Evolutionary conservation across 148 eudicot genomes (phyloP).

Genomic region (Amaranthus cruentus): DNA sequence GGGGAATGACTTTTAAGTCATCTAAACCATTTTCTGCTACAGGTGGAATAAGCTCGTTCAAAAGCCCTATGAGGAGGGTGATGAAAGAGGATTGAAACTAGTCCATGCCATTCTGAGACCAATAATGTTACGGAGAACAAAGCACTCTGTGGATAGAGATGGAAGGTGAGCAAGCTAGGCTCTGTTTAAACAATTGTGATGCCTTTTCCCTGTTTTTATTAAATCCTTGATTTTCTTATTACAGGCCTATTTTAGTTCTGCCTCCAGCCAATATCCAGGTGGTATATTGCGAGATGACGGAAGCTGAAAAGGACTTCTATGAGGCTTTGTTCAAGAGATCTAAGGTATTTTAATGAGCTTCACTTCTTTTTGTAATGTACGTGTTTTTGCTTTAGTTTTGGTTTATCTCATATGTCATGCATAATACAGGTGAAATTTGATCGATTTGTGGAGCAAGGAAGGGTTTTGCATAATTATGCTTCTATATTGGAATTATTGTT

Average conservation of each 20-base stretch:
- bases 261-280: slow-evolving; percentile 91
- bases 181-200: background rate
- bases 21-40: background rate
- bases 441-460: slow-evolving; percentile 95
- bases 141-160: slow-evolving; percentile 68
- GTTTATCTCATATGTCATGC: slow-evolving; percentile 17
- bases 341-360: slow-evolving; percentile 44
- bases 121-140: slow-evolving; percentile 94
- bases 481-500: slow-evolving; percentile 87
- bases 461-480: slow-evolving; percentile 93
- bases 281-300: slow-evolving; percentile 79
- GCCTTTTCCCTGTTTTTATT: background rate
- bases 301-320: slow-evolving; percentile 92
- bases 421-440: slow-evolving; percentile 84
- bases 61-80: slow-evolving; percentile 96
- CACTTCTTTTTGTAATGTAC: background rate
- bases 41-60: slow-evolving; percentile 99
- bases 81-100: slow-evolving; percentile 87
- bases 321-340: slow-evolving; percentile 90
- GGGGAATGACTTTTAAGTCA: background rate
- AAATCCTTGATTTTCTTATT: background rate
- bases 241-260: slow-evolving; percentile 90
- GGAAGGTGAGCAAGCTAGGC: slow-evolving; percentile 60
- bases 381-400: background rate
- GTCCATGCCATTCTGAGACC: slow-evolving; percentile 83